Conservation (phyloP, 352 stramenopile species). For the Phytophthora multivora region DNA sequence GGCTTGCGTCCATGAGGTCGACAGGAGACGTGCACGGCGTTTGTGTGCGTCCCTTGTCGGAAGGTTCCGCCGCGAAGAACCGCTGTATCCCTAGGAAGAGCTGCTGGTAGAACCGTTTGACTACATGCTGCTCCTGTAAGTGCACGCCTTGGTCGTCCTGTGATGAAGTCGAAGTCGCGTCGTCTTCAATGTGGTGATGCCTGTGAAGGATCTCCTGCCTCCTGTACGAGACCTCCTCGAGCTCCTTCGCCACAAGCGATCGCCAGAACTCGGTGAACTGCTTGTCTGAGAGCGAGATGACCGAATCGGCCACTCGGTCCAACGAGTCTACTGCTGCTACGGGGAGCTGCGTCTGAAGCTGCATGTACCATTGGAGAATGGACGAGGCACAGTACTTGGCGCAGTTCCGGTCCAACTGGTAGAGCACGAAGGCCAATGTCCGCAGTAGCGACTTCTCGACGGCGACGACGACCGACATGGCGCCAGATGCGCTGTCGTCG, state of each 20-base stretch:
- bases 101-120: constrained; percentile 56
- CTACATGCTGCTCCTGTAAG: constrained; percentile 39
- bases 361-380: constrained; percentile 66
- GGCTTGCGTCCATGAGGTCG: constrained; percentile 37
- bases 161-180: constrained; percentile 8
- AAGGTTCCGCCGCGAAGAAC: constrained; percentile 40
- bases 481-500: constrained; percentile 27
- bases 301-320: constrained; percentile 54
- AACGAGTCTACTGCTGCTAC: constrained; percentile 53
- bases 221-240: constrained; percentile 37
- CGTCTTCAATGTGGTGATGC: constrained; percentile 5
- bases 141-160: constrained; percentile 6
- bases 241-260: constrained; percentile 56
- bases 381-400: constrained; percentile 63
- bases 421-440: constrained; percentile 70
- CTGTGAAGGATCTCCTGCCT: constrained; percentile 14
- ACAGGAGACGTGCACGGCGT: constrained; percentile 77
- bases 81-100: constrained; percentile 53
- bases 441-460: constrained; percentile 70
- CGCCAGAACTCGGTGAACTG: constrained; percentile 74
- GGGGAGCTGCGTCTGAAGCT: constrained; percentile 64
- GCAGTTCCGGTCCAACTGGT: constrained; percentile 60
- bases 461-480: constrained; percentile 53
- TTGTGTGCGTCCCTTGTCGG: constrained; percentile 43
- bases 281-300: constrained; percentile 65